These are phyloP conservation scores for Cutaneotrichosporon cavernicola DNA, from an alignment of 1,284 basidiomycete genomes.

Conservation along the genomic window DNA sequence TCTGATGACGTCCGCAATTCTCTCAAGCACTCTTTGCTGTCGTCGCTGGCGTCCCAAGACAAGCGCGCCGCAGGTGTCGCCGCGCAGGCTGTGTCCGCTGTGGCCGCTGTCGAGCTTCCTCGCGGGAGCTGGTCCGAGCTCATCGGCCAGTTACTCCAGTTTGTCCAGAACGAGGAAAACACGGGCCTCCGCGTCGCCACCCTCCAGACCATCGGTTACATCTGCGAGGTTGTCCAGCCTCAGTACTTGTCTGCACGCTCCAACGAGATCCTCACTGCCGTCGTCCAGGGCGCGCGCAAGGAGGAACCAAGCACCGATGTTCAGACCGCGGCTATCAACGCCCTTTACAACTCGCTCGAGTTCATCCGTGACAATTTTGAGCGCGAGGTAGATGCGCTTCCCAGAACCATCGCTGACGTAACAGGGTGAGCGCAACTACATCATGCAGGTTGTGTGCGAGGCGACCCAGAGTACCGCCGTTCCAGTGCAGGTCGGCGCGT, in stretches of 20 bases:
- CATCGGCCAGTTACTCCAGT: constrained; percentile 81
- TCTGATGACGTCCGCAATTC: constrained; percentile 68
- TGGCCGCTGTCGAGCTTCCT: constrained; percentile 90
- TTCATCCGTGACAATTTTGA: constrained; percentile 98
- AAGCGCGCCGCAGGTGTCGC: constrained; percentile 79
- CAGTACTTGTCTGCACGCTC: constrained; percentile 84
- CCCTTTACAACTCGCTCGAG: constrained; percentile 92
- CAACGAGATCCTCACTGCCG: constrained; percentile 97
- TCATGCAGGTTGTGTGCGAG: constrained; percentile 99
- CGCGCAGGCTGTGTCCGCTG: constrained; percentile 89
- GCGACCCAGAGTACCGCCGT: constrained; percentile 83
- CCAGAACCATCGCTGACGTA: constrained; percentile 13
- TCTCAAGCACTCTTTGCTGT: constrained; percentile 84
- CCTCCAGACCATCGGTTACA: constrained; percentile 91
- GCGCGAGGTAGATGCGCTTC: constrained; percentile 67
- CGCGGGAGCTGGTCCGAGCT: constrained; percentile 84
- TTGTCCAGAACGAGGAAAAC: constrained; percentile 77
- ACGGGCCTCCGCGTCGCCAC: constrained; percentile 80
- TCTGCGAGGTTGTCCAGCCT: constrained; percentile 93
- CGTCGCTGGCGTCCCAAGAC: constrained; percentile 73
- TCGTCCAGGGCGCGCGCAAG: constrained; percentile 95
- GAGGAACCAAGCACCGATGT: constrained; percentile 93
- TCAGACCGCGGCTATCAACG: constrained; percentile 90
- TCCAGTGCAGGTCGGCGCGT: constrained; percentile 84
- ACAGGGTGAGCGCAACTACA: constrained; percentile 97